Conservation (phyloP, 2,329 filamentous ascomycete genomes). For the Arthrobotrys pseudoclavata region DNA sequence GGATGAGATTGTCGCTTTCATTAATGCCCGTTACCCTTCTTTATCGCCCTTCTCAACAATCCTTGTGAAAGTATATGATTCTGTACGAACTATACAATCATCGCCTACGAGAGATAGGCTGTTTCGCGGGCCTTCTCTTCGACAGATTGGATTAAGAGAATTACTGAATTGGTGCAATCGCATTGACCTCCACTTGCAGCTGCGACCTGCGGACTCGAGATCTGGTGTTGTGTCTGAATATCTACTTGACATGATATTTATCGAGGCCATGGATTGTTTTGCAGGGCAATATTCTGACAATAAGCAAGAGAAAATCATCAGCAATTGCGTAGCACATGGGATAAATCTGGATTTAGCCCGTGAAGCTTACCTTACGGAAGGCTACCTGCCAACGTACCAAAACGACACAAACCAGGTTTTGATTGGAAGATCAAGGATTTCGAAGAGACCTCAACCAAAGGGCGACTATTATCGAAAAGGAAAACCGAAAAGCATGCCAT, state of each 20-base stretch:
- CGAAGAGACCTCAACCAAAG: conserved; percentile 69
- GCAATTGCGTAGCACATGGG: conserved; percentile 82
- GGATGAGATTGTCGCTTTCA: conserved; percentile 80
- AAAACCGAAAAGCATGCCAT: conserved; percentile 74
- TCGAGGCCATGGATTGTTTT: conserved; percentile 94
- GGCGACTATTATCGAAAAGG: conserved; percentile 67
- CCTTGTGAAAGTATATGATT: conserved; percentile 68
- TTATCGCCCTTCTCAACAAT: conserved; percentile 73
- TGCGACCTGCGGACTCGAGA: conserved; percentile 35
- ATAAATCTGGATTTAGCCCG: conserved; percentile 88
- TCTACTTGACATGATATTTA: conserved; percentile 84
- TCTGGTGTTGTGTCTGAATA: conserved; percentile 73
- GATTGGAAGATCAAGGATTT: conserved; percentile 76
- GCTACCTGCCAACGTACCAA: conserved; percentile 79
- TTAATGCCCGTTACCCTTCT: conserved; percentile 77
- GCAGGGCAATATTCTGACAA: conserved; percentile 80
- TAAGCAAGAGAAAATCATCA: conserved; percentile 74
- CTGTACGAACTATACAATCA: conserved; percentile 64
- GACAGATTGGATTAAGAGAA: conserved; percentile 74
- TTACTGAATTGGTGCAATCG: conserved; percentile 92
- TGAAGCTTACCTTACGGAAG: conserved; percentile 77
- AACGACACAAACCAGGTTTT: conserved; percentile 73
- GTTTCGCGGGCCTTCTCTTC: conserved; percentile 49
- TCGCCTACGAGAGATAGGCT: conserved; percentile 61
- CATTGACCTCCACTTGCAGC: conserved; percentile 71